phyloP scores from a whole-genome alignment of 305 asterid species.

The Fraxinus latifolia region DNA sequence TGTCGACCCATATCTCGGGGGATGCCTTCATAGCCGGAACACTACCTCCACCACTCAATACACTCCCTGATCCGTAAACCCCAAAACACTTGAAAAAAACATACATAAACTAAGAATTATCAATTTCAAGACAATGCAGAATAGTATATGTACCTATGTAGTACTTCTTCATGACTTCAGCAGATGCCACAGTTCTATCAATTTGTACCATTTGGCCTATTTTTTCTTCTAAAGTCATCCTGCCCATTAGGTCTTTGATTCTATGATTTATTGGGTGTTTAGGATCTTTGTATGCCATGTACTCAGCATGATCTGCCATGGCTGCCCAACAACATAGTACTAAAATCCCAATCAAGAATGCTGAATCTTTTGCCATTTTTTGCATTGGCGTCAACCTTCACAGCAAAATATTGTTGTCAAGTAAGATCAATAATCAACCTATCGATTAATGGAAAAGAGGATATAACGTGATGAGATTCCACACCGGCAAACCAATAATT shows the following conservation, averaged over 20 bases:
- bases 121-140: not conserved
- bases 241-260: conserved; percentile 39
- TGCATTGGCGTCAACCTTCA: conserved; percentile 18
- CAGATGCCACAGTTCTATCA: conserved; percentile 37
- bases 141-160: conserved; percentile 28
- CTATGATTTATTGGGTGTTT: conserved; percentile 34
- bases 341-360: conserved; percentile 25
- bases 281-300: conserved; percentile 37
- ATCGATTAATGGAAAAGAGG: not conserved
- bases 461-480: not conserved
- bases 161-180: conserved; percentile 37
- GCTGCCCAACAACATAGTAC: conserved; percentile 25
- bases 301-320: conserved; percentile 31
- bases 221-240: conserved; percentile 47
- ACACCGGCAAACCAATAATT: not conserved
- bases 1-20: conserved; percentile 43
- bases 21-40: conserved; percentile 39
- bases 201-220: conserved; percentile 56
- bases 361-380: conserved; percentile 28
- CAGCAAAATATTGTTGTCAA: not conserved
- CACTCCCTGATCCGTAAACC: conserved; percentile 38
- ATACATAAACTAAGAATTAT: not conserved
- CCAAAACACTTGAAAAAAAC: not conserved
- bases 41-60: conserved; percentile 53
- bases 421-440: not conserved